Evolutionary conservation across 2,329 filamentous ascomycete genomes (phyloP), one percentile per base, ranked within the genome.

Genomic region (Scolecobasidium constrictum): DNA sequence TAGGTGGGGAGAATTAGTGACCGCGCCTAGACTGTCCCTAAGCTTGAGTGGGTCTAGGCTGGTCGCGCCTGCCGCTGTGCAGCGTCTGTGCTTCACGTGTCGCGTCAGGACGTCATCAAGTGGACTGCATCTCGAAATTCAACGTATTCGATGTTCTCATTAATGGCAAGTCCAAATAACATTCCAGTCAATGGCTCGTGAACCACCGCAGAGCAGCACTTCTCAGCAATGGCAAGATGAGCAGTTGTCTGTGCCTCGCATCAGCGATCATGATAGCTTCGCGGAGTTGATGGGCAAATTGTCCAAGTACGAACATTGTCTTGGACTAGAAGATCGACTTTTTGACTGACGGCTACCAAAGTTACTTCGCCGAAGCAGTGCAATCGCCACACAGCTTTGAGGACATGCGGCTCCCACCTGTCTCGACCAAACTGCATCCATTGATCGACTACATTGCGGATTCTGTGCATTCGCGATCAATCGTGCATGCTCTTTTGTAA

Each of bases 401-500:
- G 54, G 81, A 86, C 58, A 67, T 86, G 6, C 70, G 81, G 38
- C 81, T 78, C 4, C 81, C 77, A 1, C 68, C 76, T 4, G 75
- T 77, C 19, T 78, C 78, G 2, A 55, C 53, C 5, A 47, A 71
- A 67, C 48, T 75, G 65, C 50, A 67, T 75, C 53, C 73, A 66
- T 63, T 88, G 43, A 77, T 84, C 38, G 71, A 77, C 33, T 75
- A 86, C 55, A 67, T 88, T 21, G 71, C 70, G 42, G 57, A 68
- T 17, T 71, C 71, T 16, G 79, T 80, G 52, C 77, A 75, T 45
- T 83, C 87, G 56, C 77, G 75, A 4, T 76, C 75, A 46, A 74
- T 85, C 43, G 78, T 87, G 35, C 83, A 81, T 53, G 81, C 83
- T 39, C 64, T 88, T 22, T 64, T 88, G 80, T 86, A 65, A 58